Base-by-base conservation (phyloP, 495 filamentous ascomycete species). In the Penicillium canescens region DNA sequence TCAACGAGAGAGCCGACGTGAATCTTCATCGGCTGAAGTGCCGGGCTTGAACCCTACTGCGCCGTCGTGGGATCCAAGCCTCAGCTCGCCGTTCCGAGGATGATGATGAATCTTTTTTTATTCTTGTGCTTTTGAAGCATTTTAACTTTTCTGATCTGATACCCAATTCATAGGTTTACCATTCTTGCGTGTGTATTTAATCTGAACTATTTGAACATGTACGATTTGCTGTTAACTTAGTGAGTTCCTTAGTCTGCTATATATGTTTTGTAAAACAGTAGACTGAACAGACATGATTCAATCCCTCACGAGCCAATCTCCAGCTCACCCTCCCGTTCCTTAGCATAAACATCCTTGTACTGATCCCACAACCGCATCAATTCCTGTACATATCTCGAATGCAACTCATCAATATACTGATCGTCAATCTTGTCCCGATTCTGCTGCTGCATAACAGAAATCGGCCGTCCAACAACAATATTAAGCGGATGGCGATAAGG, bases 401-500 rank as follows among this genome's bases (percentile, higher is more conserved):
- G 95, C 43, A 98, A 68, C 59, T 87, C 70, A 61, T 95, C 85
- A 54, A 98, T 82, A 61, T 96, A 92, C 14, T 72, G 73, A 37
- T 85, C 81, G 44, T 87, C 78, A n/a, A 88, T 81, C 42, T 78
- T 77, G 31, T 76, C 65, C 6, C 73, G 68, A 48, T 73, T 60
- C 24, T 75, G 65, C 49, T 83, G 72, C 63, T 84, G 81, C 57
- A 76, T 69, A 13, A 96, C 88, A 49, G 79, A 76, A 50, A 96
- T 88, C 3, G 92, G 90, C 51, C 79, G 75, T 2, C 92, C 93
- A 6, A 96, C 89, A 7, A 98, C 92, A 33, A 96, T 81, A 62
- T 98, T 93, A 37, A 98, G 59, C 13, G 91, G 86, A 34, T 85
- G 75, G 33, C 95, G 82, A 70, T 98, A 98, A 6, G 94, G 94